Evolutionary conservation across 2,329 filamentous ascomycete genomes (phyloP).

Genomic region (Aspergillus ustus): DNA sequence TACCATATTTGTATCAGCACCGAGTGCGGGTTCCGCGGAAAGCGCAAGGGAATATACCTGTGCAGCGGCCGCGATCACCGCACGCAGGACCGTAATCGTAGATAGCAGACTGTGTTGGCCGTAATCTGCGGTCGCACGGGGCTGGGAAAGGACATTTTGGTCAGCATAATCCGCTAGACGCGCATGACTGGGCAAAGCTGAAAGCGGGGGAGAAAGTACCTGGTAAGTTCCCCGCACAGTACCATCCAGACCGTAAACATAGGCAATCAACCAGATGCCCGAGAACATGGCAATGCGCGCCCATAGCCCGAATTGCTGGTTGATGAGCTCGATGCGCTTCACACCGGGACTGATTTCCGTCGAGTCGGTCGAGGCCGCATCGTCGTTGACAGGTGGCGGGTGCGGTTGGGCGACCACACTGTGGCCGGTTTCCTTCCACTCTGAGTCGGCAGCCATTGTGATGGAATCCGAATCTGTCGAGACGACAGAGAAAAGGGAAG

Average conservation of each 20-base stretch:
- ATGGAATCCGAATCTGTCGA: not conserved
- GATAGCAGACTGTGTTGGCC: slow-evolving; percentile 60
- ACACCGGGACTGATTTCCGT: slow-evolving; percentile 13
- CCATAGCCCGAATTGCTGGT: slow-evolving; percentile 8
- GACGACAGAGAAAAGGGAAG: not conserved
- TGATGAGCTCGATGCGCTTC: slow-evolving; percentile 19
- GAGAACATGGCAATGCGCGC: slow-evolving; percentile 47
- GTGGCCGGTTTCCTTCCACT: not conserved
- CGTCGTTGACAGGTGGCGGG: not conserved
- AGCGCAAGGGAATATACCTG: slow-evolving; percentile 38
- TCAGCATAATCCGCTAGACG: slow-evolving; percentile 11
- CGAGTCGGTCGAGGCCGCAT: not conserved
- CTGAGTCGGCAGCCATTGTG: not conserved
- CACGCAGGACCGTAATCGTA: slow-evolving; percentile 63
- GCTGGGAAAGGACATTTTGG: slow-evolving; percentile 28
- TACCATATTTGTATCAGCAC: slow-evolving; percentile 31
- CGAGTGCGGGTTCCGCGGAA: not conserved
- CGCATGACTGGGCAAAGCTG: not conserved
- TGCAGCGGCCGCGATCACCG: slow-evolving; percentile 64
- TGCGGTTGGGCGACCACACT: not conserved
- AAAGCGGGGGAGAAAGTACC: slow-evolving; percentile 19
- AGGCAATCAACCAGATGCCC: slow-evolving; percentile 66
- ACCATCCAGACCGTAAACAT: slow-evolving; percentile 66
- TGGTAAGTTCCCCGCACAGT: slow-evolving; percentile 59
- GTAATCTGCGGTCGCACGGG: slow-evolving; percentile 59